These are phyloP conservation scores for Triangularia verruculosa DNA, from an alignment of 2,329 filamentous ascomycete genomes.

Conservation along the genomic window DNA sequence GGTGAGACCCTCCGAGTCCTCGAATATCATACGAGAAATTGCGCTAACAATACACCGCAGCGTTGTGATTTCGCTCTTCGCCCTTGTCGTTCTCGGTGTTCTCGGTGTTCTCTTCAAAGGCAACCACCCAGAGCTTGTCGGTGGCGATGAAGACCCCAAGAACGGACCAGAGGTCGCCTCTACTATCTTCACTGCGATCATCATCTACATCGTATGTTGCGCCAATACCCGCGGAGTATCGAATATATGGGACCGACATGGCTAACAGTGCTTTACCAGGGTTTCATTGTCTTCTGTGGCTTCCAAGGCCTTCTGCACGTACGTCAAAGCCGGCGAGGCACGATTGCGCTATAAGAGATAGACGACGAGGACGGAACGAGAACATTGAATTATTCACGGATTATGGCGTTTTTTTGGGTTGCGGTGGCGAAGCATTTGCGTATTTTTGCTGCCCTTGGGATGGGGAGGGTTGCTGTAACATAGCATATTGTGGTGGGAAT, in stretches of 20 bases:
- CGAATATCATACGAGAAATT: not conserved
- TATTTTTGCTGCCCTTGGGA: not conserved
- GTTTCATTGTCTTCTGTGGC: constrained; percentile 87
- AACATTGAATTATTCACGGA: constrained; percentile 10
- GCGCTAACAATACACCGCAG: constrained; percentile 44
- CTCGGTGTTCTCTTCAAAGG: constrained; percentile 70
- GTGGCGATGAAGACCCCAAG: constrained; percentile 66
- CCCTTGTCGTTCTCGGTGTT: constrained; percentile 62
- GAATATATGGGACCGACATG: not conserved
- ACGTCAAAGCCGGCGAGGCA: constrained; percentile 74
- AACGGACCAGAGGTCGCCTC: constrained; percentile 75
- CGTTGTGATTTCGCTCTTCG: constrained; percentile 66
- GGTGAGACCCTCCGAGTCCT: constrained; percentile 54
- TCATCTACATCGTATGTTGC: constrained; percentile 80
- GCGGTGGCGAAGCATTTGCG: constrained; percentile 11
- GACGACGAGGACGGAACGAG: not conserved
- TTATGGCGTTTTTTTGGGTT: constrained; percentile 23
- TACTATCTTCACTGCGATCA: constrained; percentile 83
- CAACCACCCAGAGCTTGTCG: constrained; percentile 81
- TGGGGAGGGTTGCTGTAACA: not conserved
- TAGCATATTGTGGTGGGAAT: constrained; percentile 1
- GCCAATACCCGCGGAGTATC: not conserved
- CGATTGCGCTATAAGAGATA: constrained; percentile 27
- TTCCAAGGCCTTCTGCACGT: constrained; percentile 84
- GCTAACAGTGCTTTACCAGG: constrained; percentile 47